Percentiles rank a stretch among this genome's conserved stretches.
Conservation (phyloP, 257 asterid species). For the Salvia rosmarinus region DNA sequence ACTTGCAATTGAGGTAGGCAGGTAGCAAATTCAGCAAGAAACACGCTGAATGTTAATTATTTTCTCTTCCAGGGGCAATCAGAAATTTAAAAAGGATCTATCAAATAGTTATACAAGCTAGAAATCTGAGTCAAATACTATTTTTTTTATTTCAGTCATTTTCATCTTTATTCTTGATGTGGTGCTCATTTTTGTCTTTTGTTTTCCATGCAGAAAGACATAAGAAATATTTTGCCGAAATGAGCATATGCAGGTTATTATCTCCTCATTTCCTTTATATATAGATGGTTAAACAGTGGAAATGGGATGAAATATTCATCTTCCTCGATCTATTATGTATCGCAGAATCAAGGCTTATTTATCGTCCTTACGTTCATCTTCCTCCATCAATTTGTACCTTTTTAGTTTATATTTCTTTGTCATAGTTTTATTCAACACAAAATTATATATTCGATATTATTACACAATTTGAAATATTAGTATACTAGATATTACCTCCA, state of each 20-base stretch:
- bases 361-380: no score
- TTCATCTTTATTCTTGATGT: constrained; percentile 16
- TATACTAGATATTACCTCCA: no score
- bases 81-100: not conserved
- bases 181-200: not conserved
- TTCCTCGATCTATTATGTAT: no score
- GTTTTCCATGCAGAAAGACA: constrained; percentile 58
- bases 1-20: constrained; percentile 72
- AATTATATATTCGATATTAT: no score
- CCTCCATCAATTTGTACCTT: no score
- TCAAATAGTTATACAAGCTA: not conserved
- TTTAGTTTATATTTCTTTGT: no score
- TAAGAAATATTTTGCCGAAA: constrained; percentile 51
- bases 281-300: no score
- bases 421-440: no score
- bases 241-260: constrained; percentile 51
- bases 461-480: no score
- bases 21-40: not conserved
- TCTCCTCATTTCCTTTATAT: not conserved
- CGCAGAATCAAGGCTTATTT: no score
- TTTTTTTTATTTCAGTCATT: not conserved
- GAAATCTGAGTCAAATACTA: not conserved
- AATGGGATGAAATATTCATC: no score
- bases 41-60: not conserved
- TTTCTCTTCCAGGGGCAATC: constrained; percentile 9